phyloP scores from a whole-genome alignment of 371 early-diverging fungal genomes.

The Lichtheimia hyalospora region DNA sequence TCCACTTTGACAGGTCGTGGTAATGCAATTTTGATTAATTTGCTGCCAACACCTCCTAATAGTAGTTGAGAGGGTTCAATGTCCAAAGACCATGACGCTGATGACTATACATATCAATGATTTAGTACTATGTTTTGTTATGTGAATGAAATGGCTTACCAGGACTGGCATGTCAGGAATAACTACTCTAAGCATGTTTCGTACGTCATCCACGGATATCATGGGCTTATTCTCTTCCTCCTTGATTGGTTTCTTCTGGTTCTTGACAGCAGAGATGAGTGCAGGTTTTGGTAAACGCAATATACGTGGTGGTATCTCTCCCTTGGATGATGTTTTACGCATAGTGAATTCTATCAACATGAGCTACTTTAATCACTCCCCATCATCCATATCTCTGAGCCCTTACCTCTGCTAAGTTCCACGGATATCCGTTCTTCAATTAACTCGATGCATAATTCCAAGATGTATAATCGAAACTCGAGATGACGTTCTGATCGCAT shows the following conservation, averaged over 20 bases:
- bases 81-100: constrained; percentile 28
- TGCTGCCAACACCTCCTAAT: constrained; percentile 12
- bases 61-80: constrained; percentile 31
- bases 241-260: constrained; percentile 8
- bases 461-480: constrained; percentile 64
- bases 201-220: constrained; percentile 12
- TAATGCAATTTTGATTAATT: constrained; percentile 13
- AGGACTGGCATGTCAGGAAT: constrained; percentile 32
- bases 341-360: constrained; percentile 55
- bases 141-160: constrained; percentile 18
- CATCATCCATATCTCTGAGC: background rate
- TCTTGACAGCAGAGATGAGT: constrained; percentile 37
- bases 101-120: constrained; percentile 14
- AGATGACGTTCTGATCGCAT: constrained; percentile 52
- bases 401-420: constrained; percentile 50
- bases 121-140: background rate
- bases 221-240: constrained; percentile 1
- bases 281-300: constrained; percentile 59
- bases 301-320: constrained; percentile 55
- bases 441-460: constrained; percentile 67
- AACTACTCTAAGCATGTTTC: constrained; percentile 25
- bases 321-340: constrained; percentile 61
- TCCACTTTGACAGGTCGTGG: constrained; percentile 20
- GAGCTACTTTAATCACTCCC: background rate
- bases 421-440: constrained; percentile 59